Conservation (phyloP, 495 filamentous ascomycete species). For the Hyaloscypha bicolor region DNA sequence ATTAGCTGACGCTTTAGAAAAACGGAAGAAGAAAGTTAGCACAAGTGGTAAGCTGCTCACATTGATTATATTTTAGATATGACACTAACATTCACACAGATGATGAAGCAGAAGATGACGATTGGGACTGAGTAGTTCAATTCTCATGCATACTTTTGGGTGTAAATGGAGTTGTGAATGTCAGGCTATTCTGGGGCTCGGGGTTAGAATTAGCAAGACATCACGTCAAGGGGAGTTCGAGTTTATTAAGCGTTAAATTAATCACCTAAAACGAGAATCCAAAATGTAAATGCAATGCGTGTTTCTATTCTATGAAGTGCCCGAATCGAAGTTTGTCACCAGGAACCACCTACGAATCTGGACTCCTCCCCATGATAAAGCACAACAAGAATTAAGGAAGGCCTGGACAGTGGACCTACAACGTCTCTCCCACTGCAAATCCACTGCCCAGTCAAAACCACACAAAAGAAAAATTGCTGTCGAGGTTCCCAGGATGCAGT, state of each 20-base stretch:
- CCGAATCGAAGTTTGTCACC: background rate
- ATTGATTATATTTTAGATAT: background rate
- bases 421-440: slow-evolving; percentile 37
- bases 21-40: slow-evolving; percentile 87
- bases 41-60: slow-evolving; percentile 74
- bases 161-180: slow-evolving; percentile 11
- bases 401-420: slow-evolving; percentile 27
- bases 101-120: slow-evolving; percentile 75
- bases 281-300: slow-evolving; percentile 16
- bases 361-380: slow-evolving; percentile 4
- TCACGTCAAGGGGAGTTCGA: slow-evolving; percentile 3
- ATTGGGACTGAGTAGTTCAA: slow-evolving; percentile 54
- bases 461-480: slow-evolving; percentile 33
- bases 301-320: slow-evolving; percentile 27
- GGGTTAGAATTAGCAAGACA: slow-evolving; percentile 13
- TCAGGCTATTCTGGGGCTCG: slow-evolving; percentile 10
- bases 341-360: background rate
- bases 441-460: slow-evolving; percentile 25
- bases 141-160: background rate
- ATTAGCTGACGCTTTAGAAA: slow-evolving; percentile 71
- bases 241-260: slow-evolving; percentile 12
- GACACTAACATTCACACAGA: slow-evolving; percentile 57
- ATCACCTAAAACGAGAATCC: slow-evolving; percentile 5
- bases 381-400: slow-evolving; percentile 13
- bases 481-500: slow-evolving; percentile 33